phyloP scores from a whole-genome alignment of 306 rosid species.

The Gastrolobium bilobum region DNA sequence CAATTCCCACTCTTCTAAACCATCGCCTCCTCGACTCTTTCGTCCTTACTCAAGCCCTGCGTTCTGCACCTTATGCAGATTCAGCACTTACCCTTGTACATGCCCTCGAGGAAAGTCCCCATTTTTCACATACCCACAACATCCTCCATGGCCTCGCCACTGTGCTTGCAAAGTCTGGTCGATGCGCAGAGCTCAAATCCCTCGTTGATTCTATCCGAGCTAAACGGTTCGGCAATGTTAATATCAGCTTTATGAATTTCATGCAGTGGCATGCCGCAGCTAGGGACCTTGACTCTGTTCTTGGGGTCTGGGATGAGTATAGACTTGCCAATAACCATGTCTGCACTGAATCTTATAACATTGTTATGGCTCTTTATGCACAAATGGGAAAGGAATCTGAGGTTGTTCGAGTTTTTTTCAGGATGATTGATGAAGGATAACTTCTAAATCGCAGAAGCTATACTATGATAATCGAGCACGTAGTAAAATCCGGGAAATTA shows the following conservation, averaged over 20 bases:
- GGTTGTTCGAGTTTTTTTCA: conserved; percentile 61
- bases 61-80: conserved; percentile 79
- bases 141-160: conserved; percentile 76
- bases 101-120: conserved; percentile 47
- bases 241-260: conserved; percentile 70
- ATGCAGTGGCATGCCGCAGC: conserved; percentile 75
- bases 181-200: conserved; percentile 60
- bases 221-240: conserved; percentile 58
- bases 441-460: conserved; percentile 76
- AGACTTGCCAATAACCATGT: conserved; percentile 45
- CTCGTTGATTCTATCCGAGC: conserved; percentile 58
- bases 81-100: conserved; percentile 67
- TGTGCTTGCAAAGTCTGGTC: conserved; percentile 72
- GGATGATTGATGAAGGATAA: conserved; percentile 73
- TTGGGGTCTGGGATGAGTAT: conserved; percentile 70
- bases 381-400: conserved; percentile 64
- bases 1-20: conserved; percentile 58
- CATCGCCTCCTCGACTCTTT: conserved; percentile 72
- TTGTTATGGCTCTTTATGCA: conserved; percentile 73
- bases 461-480: conserved; percentile 80
- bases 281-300: conserved; percentile 69
- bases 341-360: conserved; percentile 74
- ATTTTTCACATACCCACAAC: conserved; percentile 70
- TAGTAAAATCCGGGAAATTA: conserved; percentile 60
- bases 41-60: conserved; percentile 72